Evolutionary conservation across 2,329 filamentous ascomycete genomes (phyloP).

Genomic region (Colletotrichum sp.): DNA sequence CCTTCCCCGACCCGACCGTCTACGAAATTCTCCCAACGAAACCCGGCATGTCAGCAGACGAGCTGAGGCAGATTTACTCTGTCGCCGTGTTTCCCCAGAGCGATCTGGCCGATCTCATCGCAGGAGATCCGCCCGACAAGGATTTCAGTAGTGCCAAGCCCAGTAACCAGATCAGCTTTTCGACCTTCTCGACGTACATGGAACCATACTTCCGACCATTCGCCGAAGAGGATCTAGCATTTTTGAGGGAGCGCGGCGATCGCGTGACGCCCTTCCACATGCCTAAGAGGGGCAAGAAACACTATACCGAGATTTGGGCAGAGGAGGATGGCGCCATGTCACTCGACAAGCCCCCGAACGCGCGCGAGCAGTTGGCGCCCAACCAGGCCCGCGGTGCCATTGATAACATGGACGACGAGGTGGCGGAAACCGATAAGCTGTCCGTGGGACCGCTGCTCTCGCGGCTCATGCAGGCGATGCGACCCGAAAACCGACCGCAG

Average conservation of each 20-base stretch:
- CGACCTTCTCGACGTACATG: conserved; percentile 89
- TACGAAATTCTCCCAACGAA: conserved; percentile 86
- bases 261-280: conserved; percentile 84
- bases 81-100: conserved; percentile 83
- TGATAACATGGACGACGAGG: conserved; percentile 84
- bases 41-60: conserved; percentile 80
- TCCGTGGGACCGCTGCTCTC: conserved; percentile 87
- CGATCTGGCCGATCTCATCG: conserved; percentile 84
- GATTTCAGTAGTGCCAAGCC: conserved; percentile 96
- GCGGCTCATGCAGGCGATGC: conserved; percentile 79
- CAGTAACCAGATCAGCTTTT: conserved; percentile 90
- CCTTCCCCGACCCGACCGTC: conserved; percentile 89
- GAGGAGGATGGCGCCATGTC: conserved; percentile 88
- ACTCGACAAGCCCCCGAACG: conserved; percentile 68
- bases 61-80: conserved; percentile 86
- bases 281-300: conserved; percentile 81
- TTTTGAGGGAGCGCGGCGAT: conserved; percentile 89
- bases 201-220: conserved; percentile 91
- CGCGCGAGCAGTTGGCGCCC: conserved; percentile 70
- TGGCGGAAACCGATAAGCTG: conserved; percentile 87
- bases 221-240: conserved; percentile 92
- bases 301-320: conserved; percentile 91
- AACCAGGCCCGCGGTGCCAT: conserved; percentile 87
- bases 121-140: conserved; percentile 88
- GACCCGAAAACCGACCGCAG: conserved; percentile 72